Percentiles rank a stretch among this genome's conserved stretches.
Evolutionary conservation across 169 alveolate genomes (phyloP).

Genomic region (Cryptosporidium ubiquitum): DNA sequence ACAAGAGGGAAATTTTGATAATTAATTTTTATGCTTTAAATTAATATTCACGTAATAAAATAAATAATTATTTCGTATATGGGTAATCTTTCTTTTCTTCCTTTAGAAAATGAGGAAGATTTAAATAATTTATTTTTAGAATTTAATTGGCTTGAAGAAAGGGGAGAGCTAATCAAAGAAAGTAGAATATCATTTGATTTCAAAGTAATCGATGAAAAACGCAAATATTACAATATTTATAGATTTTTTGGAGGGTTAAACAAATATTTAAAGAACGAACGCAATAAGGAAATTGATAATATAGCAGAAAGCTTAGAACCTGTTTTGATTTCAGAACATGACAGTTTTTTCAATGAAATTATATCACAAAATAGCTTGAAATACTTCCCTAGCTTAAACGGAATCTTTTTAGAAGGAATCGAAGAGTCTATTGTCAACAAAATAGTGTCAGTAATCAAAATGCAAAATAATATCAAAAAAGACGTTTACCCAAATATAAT

Average conservation of each 20-base stretch:
- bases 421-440: background rate
- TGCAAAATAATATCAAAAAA: background rate
- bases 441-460: background rate
- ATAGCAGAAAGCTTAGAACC: background rate
- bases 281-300: background rate
- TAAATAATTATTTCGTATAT: background rate
- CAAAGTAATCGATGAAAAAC: constrained; percentile 19
- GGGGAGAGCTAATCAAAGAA: background rate
- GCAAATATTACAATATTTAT: background rate
- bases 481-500: constrained; percentile 33
- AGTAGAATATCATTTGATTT: constrained; percentile 32
- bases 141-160: constrained; percentile 52
- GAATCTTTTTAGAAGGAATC: background rate
- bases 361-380: background rate
- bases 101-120: constrained; percentile 37
- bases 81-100: constrained; percentile 27
- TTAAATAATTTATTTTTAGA: constrained; percentile 14
- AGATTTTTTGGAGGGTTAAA: constrained; percentile 44
- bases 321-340: background rate
- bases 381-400: constrained; percentile 54
- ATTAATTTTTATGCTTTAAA: background rate
- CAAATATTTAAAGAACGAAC: background rate
- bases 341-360: background rate
- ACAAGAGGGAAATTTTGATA: background rate
- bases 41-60: background rate